Evolutionary conservation across 2,329 filamentous ascomycete genomes (phyloP).

Genomic region (Ophiostoma sp.): DNA sequence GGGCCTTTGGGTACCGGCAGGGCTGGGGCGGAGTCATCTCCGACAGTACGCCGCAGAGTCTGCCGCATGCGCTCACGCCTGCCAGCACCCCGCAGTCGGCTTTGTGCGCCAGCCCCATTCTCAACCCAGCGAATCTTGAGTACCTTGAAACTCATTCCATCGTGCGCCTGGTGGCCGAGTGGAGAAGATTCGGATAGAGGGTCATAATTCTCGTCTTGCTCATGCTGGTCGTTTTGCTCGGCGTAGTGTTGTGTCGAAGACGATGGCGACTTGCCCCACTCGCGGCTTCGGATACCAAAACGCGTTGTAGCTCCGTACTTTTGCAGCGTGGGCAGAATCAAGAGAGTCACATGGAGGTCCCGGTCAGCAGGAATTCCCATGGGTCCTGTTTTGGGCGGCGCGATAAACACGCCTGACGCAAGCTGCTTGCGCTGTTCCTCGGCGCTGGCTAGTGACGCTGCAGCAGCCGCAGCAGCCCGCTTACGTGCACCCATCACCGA

Average conservation of each 20-base stretch:
- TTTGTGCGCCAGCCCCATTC: constrained; percentile 59
- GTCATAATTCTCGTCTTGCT: constrained; percentile 10
- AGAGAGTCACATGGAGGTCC: constrained; percentile 80
- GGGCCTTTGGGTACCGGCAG: constrained; percentile 13
- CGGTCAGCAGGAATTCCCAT: constrained; percentile 60
- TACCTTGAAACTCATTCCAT: constrained; percentile 86
- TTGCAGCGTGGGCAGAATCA: constrained; percentile 74
- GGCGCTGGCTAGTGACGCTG: background rate
- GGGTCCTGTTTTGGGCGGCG: constrained; percentile 56
- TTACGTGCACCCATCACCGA: background rate
- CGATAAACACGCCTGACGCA: constrained; percentile 42
- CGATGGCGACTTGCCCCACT: constrained; percentile 52
- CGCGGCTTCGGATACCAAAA: constrained; percentile 75
- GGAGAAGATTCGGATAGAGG: background rate
- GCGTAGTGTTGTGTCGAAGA: background rate
- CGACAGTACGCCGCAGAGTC: constrained; percentile 38
- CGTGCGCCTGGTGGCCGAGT: constrained; percentile 48
- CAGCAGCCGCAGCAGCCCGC: constrained; percentile 4
- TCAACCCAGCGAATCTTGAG: constrained; percentile 78
- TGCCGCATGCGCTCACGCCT: constrained; percentile 53
- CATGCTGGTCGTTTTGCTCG: background rate
- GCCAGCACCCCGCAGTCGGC: constrained; percentile 51
- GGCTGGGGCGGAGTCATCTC: background rate
- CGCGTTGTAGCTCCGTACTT: constrained; percentile 70
- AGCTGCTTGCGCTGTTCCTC: constrained; percentile 23